A percentile compares a stretch with the other conserved stretches of the same genome.
These are phyloP conservation scores for Scutellaria minor DNA, from an alignment of 257 asterid species.

Conservation along the genomic window DNA sequence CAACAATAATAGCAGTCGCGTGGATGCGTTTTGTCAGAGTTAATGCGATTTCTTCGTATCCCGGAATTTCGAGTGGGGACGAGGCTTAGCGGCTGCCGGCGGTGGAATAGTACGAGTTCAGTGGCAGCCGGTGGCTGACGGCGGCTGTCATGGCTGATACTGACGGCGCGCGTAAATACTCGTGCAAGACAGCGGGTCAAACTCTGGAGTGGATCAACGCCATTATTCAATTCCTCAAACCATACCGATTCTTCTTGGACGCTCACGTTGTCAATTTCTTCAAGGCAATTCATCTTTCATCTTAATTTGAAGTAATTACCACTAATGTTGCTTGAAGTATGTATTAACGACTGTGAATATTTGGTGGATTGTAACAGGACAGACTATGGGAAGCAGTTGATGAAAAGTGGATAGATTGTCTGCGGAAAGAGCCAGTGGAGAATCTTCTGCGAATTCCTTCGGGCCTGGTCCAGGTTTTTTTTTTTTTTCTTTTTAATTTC, in stretches of 20 bases:
- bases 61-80: neutral
- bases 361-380: slow-evolving; percentile 52
- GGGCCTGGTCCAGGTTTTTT: slow-evolving; percentile 51
- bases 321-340: slow-evolving; percentile 11
- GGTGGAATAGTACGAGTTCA: too few relatives aligned
- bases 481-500: neutral
- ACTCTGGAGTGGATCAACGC: slow-evolving; percentile 83
- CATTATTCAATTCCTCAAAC: slow-evolving; percentile 63
- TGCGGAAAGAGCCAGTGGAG: slow-evolving; percentile 62
- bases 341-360: slow-evolving; percentile 16
- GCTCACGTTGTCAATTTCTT: slow-evolving; percentile 85
- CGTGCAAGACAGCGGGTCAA: slow-evolving; percentile 66
- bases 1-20: too few relatives aligned
- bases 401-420: slow-evolving; percentile 82
- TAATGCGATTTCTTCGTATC: too few relatives aligned
- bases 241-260: slow-evolving; percentile 66
- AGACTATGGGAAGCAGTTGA: slow-evolving; percentile 84
- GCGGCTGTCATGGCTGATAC: slow-evolving; percentile 37
- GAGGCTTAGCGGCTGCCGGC: neutral
- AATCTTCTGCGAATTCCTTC: slow-evolving; percentile 70
- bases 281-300: slow-evolving; percentile 44
- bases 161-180: slow-evolving; percentile 45
- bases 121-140: slow-evolving; percentile 16
- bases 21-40: too few relatives aligned
- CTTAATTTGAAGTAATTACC: neutral